These are phyloP conservation scores for Mycena alexandri DNA, from an alignment of 768 basidiomycete species.

Conservation along the genomic window DNA sequence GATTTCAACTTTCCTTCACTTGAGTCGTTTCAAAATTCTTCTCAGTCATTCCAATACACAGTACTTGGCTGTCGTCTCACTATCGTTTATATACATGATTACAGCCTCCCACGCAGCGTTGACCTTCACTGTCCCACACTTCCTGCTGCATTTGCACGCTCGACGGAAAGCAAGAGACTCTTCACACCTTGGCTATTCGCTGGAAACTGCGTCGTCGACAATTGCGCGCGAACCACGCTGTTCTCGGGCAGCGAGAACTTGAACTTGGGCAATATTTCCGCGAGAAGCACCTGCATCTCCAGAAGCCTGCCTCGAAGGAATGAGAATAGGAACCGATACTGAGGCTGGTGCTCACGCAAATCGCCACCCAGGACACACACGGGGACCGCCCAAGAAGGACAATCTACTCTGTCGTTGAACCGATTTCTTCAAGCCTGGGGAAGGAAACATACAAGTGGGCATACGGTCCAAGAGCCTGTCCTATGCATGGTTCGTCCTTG, in stretches of 20 bases:
- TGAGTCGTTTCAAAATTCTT: too few species aligned
- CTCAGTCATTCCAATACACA: too few species aligned
- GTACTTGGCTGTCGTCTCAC: too few species aligned
- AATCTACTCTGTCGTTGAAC: neutral
- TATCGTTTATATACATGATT: too few species aligned
- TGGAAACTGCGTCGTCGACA: neutral
- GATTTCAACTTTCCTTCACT: too few species aligned
- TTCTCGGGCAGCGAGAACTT: neutral
- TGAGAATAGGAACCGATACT: too few species aligned
- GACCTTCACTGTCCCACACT: too few species aligned
- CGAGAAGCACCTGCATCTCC: slow-evolving; percentile 9
- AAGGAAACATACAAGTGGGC: neutral
- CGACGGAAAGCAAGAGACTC: neutral
- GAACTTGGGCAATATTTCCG: neutral
- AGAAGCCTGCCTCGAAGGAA: neutral
- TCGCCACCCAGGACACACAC: slow-evolving; percentile 6
- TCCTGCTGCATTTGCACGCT: neutral
- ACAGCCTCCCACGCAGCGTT: too few species aligned
- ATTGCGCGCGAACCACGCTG: neutral
- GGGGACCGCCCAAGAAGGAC: neutral
- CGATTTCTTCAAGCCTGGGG: neutral
- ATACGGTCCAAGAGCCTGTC: slow-evolving; percentile 5
- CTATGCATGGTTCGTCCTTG: neutral
- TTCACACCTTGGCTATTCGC: neutral
- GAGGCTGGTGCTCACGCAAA: neutral